phyloP scores from a whole-genome alignment of 1,284 basidiomycete species.

The Fomitiporia mediterranea region DNA sequence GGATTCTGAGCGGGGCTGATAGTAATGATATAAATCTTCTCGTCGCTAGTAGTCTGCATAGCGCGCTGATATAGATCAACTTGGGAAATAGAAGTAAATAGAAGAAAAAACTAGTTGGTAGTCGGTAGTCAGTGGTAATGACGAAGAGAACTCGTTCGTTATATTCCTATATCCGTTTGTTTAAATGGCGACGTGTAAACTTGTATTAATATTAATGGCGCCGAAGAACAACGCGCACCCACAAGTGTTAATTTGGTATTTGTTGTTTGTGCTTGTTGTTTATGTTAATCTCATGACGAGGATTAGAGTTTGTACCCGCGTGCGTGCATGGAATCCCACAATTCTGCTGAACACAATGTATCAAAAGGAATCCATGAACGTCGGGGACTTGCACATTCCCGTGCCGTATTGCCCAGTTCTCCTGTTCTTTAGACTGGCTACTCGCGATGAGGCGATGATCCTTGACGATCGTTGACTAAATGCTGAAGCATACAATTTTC shows the following conservation, averaged over 20 bases:
- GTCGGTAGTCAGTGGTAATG: not conserved
- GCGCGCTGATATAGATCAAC: no score
- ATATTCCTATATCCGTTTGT: no score
- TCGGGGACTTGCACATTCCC: no score
- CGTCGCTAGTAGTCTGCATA: no score
- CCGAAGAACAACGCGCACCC: conserved; percentile 2
- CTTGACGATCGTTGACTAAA: conserved; percentile 3
- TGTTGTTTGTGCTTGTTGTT: not conserved
- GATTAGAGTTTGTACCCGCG: not conserved
- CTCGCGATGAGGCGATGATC: not conserved
- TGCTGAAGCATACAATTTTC: no score
- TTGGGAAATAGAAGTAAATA: not conserved
- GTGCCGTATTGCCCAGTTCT: not conserved
- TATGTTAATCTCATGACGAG: not conserved
- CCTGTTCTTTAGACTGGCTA: not conserved
- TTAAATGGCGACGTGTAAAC: no score
- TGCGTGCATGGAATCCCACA: not conserved
- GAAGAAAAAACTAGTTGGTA: not conserved
- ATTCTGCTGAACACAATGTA: no score
- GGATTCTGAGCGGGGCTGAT: no score
- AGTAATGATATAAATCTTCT: no score
- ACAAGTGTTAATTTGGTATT: not conserved
- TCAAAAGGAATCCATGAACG: no score
- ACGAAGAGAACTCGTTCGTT: no score
- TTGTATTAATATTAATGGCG: no score